Evolutionary conservation across 441 rosid genomes (phyloP).

Genomic region (Populus hybrid): DNA sequence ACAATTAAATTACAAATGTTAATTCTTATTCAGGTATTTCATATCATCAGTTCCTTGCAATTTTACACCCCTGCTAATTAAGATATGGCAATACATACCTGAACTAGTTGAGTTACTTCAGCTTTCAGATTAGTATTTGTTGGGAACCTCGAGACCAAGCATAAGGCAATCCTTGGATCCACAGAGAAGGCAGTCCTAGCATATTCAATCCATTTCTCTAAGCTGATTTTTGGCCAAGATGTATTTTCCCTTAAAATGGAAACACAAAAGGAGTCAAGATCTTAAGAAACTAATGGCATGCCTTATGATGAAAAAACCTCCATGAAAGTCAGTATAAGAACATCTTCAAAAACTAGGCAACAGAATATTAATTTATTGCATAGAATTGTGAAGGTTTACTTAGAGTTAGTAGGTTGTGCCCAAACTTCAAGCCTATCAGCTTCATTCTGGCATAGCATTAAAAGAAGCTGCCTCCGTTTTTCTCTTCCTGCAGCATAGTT

Average conservation of each 20-base stretch:
- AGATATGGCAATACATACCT: slow-evolving; percentile 46
- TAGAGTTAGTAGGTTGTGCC: slow-evolving; percentile 87
- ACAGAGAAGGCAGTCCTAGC: slow-evolving; percentile 88
- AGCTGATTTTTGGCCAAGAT: slow-evolving; percentile 62
- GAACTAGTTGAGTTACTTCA: slow-evolving; percentile 89
- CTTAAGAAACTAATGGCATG: not conserved
- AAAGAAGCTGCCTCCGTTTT: slow-evolving; percentile 86
- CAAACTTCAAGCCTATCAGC: slow-evolving; percentile 99
- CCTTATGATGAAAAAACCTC: not conserved
- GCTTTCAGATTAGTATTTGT: slow-evolving; percentile 63
- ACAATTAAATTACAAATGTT: not conserved
- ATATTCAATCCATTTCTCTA: slow-evolving; percentile 86
- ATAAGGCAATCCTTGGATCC: slow-evolving; percentile 85
- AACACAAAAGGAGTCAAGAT: slow-evolving; percentile 13
- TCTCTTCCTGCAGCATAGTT: slow-evolving; percentile 75
- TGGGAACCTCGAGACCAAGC: slow-evolving; percentile 81
- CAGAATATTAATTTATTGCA: not conserved
- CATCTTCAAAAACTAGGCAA: too few species aligned
- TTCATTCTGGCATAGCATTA: slow-evolving; percentile 94
- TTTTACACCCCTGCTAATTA: slow-evolving; percentile 3
- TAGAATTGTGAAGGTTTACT: slow-evolving; percentile 40
- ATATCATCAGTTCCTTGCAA: not conserved
- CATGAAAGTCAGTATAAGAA: not conserved
- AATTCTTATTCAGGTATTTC: not conserved
- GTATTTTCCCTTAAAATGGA: slow-evolving; percentile 56